Evolutionary conservation across 2,329 filamentous ascomycete genomes (phyloP).

Genomic region (Colletotrichum cordylinicola): DNA sequence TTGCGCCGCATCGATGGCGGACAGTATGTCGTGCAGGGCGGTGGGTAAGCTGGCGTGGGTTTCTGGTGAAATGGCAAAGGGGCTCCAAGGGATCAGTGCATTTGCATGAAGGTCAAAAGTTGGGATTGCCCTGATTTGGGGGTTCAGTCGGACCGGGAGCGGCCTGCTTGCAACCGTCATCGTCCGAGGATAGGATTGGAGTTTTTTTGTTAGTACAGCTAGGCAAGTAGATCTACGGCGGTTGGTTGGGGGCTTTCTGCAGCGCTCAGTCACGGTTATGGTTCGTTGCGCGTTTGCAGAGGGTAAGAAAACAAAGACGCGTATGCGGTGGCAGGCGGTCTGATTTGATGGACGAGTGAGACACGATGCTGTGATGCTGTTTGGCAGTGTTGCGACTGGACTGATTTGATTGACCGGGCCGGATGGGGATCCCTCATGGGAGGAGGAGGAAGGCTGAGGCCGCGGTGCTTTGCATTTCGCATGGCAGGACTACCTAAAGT

Average conservation of each 20-base stretch:
- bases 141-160: background rate
- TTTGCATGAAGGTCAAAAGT: constrained; percentile 14
- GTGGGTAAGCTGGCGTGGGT: background rate
- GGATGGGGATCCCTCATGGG: background rate
- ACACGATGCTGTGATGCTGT: background rate
- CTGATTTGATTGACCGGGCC: background rate
- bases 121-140: constrained; percentile 11
- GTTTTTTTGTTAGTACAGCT: background rate
- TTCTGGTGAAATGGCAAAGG: background rate
- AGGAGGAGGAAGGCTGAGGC: background rate
- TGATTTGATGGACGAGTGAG: background rate
- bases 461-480: background rate
- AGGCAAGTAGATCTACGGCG: background rate
- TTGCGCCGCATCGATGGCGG: background rate
- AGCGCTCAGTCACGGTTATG: background rate
- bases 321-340: background rate
- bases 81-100: constrained; percentile 3
- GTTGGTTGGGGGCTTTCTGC: background rate
- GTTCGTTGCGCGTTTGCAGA: constrained; percentile 7
- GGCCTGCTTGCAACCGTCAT: background rate
- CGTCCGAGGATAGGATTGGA: constrained; percentile 4
- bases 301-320: background rate
- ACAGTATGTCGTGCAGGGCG: constrained; percentile 3
- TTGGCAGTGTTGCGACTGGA: background rate
- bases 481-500: background rate